Base-by-base conservation (phyloP, 2,329 filamentous ascomycete species). In the Cladosporium cucumerinum region DNA sequence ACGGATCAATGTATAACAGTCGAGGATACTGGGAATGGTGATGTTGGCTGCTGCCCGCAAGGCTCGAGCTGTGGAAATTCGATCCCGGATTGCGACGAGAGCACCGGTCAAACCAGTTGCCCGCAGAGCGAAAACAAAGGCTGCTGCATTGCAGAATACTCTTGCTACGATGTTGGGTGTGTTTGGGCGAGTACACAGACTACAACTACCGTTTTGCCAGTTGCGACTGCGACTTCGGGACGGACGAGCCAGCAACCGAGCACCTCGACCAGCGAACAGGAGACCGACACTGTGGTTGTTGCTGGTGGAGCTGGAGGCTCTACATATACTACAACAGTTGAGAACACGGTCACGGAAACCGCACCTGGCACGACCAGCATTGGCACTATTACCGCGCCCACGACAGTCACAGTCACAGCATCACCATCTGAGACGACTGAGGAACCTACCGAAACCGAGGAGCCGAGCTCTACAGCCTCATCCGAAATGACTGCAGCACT, bases 41-140 rank as follows among this genome's bases (percentile, higher is more conserved):
- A 86, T 52, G 86, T 94, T 2, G 91, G 90, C 3, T 95, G 91
- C 76, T 95, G 91, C 77, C 89, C 89, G 0, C 73, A 80, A 39
- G 90, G 89, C 3, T 78, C 81, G 51, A 83, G 76, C 6, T 94
- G 91, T 74, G 83, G 83, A 3, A 88, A 89, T 11, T 78, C 79
- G 1, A 86, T 93, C 6, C 84, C 83, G 0, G 73, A 73, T n/a
- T 93, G 91, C 68, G 77, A 83, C 67, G 78, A 75, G 2, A 81
- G 82, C 2, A 78, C 80, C 4, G 87, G 84, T 48, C 87, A 89
- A 66, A 84, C 85, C 12, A 85, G 85, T 57, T 94, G 91, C 73
- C 81, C 87, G 0, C 81, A 85, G 8, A 82, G 83, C 36, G 75
- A 88, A 0, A 90, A 90, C 3, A 90, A 90, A 16, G 91, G 90